Conservation (phyloP, 2,329 filamentous ascomycete species). For the Alternaria tenuissima region DNA sequence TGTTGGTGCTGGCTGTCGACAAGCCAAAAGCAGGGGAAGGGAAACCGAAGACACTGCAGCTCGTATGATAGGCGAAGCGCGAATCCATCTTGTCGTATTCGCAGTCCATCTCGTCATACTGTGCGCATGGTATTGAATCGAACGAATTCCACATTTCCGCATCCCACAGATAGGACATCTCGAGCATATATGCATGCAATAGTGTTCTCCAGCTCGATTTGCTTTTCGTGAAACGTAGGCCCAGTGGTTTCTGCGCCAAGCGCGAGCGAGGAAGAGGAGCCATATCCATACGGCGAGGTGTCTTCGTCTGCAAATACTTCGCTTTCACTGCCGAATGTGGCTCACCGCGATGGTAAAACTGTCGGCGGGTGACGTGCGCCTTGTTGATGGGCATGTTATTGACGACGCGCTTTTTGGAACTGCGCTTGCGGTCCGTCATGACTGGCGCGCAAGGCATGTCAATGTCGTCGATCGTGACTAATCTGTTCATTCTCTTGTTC, state of each 20-base stretch:
- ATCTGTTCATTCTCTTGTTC: not conserved
- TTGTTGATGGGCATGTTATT: not conserved
- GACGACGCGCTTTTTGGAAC: not conserved
- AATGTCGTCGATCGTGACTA: not conserved
- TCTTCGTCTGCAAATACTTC: not conserved
- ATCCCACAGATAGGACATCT: not conserved
- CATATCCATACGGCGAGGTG: not conserved
- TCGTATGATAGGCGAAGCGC: not conserved
- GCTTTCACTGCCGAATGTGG: not conserved
- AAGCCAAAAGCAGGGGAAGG: rapidly evolving
- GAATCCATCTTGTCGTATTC: not conserved
- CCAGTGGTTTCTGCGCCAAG: not conserved
- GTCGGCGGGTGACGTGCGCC: not conserved
- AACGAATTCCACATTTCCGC: not conserved
- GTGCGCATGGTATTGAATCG: not conserved
- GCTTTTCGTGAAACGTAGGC: not conserved
- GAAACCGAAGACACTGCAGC: not conserved
- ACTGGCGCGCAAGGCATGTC: not conserved
- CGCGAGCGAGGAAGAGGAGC: not conserved
- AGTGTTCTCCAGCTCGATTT: not conserved
- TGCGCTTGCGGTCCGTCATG: not conserved
- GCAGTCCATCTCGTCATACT: not conserved
- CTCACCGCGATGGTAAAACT: rapidly evolving
- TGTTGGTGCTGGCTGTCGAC: not conserved
- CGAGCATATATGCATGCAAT: not conserved